Conservation (phyloP, 176 grass and related monocot species). For the Metroxylon sagu region DNA sequence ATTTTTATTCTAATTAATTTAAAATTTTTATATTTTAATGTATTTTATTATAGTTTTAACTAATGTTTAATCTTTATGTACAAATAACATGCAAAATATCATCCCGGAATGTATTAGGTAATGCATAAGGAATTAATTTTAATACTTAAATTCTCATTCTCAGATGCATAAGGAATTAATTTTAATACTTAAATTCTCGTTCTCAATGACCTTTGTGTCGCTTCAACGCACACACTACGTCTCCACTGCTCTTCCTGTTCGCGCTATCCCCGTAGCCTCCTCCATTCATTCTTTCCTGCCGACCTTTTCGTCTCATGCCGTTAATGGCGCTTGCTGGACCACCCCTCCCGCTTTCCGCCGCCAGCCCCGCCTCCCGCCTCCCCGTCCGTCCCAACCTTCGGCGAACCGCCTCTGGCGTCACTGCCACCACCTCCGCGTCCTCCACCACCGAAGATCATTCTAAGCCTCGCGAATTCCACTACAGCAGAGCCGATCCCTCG, state of each 20-base stretch:
- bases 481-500: constrained; percentile 70
- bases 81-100: too few species aligned
- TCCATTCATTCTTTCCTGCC: background rate
- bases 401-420: constrained; percentile 5
- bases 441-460: background rate
- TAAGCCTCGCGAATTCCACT: constrained; percentile 38
- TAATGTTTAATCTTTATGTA: too few species aligned
- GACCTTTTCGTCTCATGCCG: constrained; percentile 28
- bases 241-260: background rate
- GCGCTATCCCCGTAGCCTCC: constrained; percentile 22
- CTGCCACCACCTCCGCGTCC: constrained; percentile 15
- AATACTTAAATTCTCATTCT: too few species aligned
- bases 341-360: constrained; percentile 8
- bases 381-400: constrained; percentile 24
- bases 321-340: constrained; percentile 38
- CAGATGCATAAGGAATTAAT: too few species aligned
- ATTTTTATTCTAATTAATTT: too few species aligned
- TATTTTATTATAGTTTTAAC: too few species aligned
- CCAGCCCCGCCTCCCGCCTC: background rate
- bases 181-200: too few species aligned
- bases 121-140: too few species aligned
- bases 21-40: too few species aligned
- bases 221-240: constrained; percentile 9
- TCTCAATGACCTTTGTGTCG: too few species aligned
- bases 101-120: too few species aligned